Base-by-base conservation (phyloP, 371 early-diverging fungal genomes). In the Mucor irregularis region DNA sequence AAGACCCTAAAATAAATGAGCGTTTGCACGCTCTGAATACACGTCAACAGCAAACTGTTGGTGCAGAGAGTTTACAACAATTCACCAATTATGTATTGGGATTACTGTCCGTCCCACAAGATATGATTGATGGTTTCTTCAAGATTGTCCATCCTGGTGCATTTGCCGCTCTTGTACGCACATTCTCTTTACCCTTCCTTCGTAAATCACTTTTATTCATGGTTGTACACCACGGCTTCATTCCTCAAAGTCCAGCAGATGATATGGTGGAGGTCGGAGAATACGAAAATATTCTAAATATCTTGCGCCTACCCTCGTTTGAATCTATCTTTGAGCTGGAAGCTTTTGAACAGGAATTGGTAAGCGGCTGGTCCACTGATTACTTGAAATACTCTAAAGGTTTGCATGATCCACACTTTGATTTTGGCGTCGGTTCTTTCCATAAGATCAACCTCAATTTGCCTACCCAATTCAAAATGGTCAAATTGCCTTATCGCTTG, bases 401-500 rank as follows among this genome's bases (percentile, higher is more conserved):
- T n/a, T 21, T 22, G 19, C 16, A 39, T 39, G 16, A 16, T 10
- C 40, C 19, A 19, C 10, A 34, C 14, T 14, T 1, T 34, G 42
- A 55, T 11, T 35, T n/a, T n/a, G n/a, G n/a, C n/a, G n/a, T n/a
- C n/a, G n/a, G 46, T 3, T 49, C 33, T 5, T 44, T 56, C 2
- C 21, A 16, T 5, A 49, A 59, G 2, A 71, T 83, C 40, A 49
- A 56, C 5, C 55, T 88, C 40, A 76, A 80, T 29, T 62, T 81
- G 11, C 90, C 90, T 0, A 73, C 78, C 0, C 68, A 80, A 9
- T 84, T 81, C 40, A 80, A 77, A 42, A 76, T 98, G 40, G 82
- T 89, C 1, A 71, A 86, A 0, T 70, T 98, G 37, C 97, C 99
- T 0, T 70, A 84, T 19, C 84, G 91, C 10, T 73, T 96, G 56